Base-by-base conservation (phyloP, 1,284 basidiomycete genomes). In the Sporisorium exsertum region DNA sequence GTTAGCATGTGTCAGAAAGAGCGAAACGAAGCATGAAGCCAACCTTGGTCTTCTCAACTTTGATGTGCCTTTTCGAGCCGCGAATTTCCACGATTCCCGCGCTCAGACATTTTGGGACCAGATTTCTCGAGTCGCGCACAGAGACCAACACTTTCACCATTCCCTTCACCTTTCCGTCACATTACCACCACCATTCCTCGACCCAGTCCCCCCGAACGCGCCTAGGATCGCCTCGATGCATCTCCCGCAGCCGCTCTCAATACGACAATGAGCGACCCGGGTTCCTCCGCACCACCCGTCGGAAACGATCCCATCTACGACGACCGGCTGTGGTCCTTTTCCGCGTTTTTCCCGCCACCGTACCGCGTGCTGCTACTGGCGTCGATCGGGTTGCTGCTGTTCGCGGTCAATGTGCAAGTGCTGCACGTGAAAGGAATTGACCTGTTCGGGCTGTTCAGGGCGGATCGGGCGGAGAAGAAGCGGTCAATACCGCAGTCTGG, bases 351-450 rank as follows among this genome's bases (percentile, higher is more conserved):
- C 32, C 84, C 84, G 22, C 84, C 81, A 10, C 79, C 82, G 5
- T 83, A 83, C 53, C 78, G 84, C 35, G 81, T 84, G 18, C 50
- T 84, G 18, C 54, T 83, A n/a, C 77, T 85, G 10, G 68, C 82
- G 9, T 77, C 78, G 6, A 60, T 81, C 10, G 81, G 81, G 4
- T 50, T 85, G 40, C 61, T 80, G 9, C 71, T 79, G 50, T 84
- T 81, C 22, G 81, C 70, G 8, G 55, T 70, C 42, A 80, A 81
- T 50, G 57, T 83, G 6, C 35, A 67, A 13, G 52, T 80, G 16
- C 71, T 85, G 16, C 53, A 60, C 12, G 9, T 37, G 7, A 78
- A 83, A 35, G 80, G 79, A 20, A 74, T 85, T 33, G 79, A 82
- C 46, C 64, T 80, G n/a, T 81, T 73, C 49, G 56, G 57, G 13